Conservation (phyloP, 2,329 filamentous ascomycete genomes). For the Sporothrix luriei region DNA sequence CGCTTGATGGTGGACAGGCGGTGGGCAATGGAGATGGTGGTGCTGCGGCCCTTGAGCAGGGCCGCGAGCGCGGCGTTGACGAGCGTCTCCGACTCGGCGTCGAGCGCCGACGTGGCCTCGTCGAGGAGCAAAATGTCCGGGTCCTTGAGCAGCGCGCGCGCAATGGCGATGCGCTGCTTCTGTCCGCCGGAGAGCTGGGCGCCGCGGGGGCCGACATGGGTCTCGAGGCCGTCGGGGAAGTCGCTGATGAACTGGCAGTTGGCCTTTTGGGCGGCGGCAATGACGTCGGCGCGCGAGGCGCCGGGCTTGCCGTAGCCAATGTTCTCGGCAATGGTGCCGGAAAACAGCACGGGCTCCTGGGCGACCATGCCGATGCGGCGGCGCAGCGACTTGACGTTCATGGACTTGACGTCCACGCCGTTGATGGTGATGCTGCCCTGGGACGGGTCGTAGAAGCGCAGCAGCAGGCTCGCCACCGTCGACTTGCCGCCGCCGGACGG, state of each 20-base stretch:
- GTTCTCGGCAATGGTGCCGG: conserved; percentile 81
- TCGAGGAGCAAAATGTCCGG: conserved; percentile 97
- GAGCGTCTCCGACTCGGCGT: conserved; percentile 94
- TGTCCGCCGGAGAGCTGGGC: conserved; percentile 94
- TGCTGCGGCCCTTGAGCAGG: conserved; percentile 83
- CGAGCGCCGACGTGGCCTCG: conserved; percentile 92
- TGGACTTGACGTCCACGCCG: conserved; percentile 75
- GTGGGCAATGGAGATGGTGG: conserved; percentile 96
- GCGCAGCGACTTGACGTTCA: conserved; percentile 93
- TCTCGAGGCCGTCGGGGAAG: conserved; percentile 94
- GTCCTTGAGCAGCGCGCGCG: conserved; percentile 88
- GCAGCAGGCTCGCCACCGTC: conserved; percentile 85
- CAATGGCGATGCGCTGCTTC: conserved; percentile 97
- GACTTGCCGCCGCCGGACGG: conserved; percentile 96
- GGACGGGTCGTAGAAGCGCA: conserved; percentile 88
- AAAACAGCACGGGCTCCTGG: conserved; percentile 92
- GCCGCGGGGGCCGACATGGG: conserved; percentile 86
- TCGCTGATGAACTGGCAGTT: conserved; percentile 97
- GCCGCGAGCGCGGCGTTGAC: conserved; percentile 87
- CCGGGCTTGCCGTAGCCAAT: conserved; percentile 87
- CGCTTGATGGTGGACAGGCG: conserved; percentile 94
- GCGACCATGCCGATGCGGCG: conserved; percentile 93
- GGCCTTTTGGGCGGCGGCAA: conserved; percentile 82
- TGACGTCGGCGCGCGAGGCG: conserved; percentile 77
- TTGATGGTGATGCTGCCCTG: conserved; percentile 78